Evolutionary conservation across 208 protist genomes (phyloP), one percentile per base, ranked within the genome.

Genomic region (Novymonas esmeraldas): DNA sequence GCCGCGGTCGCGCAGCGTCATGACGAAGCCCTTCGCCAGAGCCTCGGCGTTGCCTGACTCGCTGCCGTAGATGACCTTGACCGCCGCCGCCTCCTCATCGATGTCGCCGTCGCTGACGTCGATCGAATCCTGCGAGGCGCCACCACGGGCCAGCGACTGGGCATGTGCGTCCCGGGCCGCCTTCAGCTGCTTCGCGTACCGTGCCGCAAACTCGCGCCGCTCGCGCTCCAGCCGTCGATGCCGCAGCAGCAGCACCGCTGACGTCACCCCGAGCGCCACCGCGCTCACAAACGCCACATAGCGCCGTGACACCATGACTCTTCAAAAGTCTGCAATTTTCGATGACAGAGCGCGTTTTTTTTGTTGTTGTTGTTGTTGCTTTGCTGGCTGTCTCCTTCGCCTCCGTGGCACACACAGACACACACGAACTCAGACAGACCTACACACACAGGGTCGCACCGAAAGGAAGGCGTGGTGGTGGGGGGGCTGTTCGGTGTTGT

Each of bases 21-120:
- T 46, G 20, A 85, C 82, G 16, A 94, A 80, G 11, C 74, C 75
- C 45, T 78, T 89, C 49, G 89, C 85, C 36, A 85, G 73, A 20
- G 38, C 54, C 65, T 94, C 85, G 4, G 89, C 89, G 29, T 85
- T 94, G 20, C 89, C 89, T 28, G 79, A 81, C 49, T 79, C 81
- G 57, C 70, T 90, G 26, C 85, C 89, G 50, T 86, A 94, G 34
- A 94, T 69, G 6, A 94, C 82, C 33, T 81, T 71, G 34, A 94
- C 76, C 6, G 29, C 10, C 6, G 60, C 61, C 0, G 6, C 24
- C 39, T 20, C 60, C 0, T 66, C 68, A 3, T 38, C 50, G 6
- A 46, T 29, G 7, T 58, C 67, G 18, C 22, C 20, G 39, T 26
- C 41, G 46, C 39, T 63, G 5, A 24, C 29, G 39, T 65, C 57